Percentiles rank a stretch among this genome's conserved stretches.
phyloP scores from a whole-genome alignment of 2,329 filamentous ascomycete genomes.

The Pestalotiopsis sp. region DNA sequence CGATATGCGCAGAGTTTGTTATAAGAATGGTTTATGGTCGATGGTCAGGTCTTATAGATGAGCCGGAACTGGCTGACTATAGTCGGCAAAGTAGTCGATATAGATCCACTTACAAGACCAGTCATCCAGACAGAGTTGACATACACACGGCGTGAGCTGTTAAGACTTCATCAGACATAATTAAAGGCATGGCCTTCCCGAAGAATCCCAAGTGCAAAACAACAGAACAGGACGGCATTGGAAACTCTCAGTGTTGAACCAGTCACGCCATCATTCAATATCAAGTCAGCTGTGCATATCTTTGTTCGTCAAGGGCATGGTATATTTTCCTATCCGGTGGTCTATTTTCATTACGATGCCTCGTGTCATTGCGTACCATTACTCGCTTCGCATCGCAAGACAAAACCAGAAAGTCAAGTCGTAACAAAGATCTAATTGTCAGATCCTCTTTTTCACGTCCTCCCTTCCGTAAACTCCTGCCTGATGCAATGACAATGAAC shows the following conservation, averaged over 20 bases:
- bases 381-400: slow-evolving; percentile 1
- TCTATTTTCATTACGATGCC: slow-evolving; percentile 8
- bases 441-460: slow-evolving; percentile 6
- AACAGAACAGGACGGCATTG: neutral
- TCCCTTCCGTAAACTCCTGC: slow-evolving; percentile 5
- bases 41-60: too few relatives aligned
- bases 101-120: too few relatives aligned
- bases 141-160: too few relatives aligned
- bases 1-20: too few relatives aligned
- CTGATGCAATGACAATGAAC: slow-evolving; percentile 5
- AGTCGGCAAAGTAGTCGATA: too few relatives aligned
- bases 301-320: neutral
- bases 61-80: too few relatives aligned
- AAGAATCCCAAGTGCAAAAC: too few relatives aligned
- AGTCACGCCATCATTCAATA: neutral
- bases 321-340: slow-evolving; percentile 6
- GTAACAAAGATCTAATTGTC: slow-evolving; percentile 7
- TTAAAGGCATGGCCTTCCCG: too few relatives aligned
- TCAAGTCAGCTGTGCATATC: neutral
- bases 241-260: neutral
- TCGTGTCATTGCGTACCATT: neutral
- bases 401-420: slow-evolving; percentile 9
- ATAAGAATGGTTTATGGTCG: too few relatives aligned
- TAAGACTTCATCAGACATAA: too few relatives aligned
- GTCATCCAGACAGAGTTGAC: too few relatives aligned